Evolutionary conservation across 805 yeast genomes (phyloP), one percentile per base, ranked within the genome.

Genomic region (Saccharomycopsis javanensis): DNA sequence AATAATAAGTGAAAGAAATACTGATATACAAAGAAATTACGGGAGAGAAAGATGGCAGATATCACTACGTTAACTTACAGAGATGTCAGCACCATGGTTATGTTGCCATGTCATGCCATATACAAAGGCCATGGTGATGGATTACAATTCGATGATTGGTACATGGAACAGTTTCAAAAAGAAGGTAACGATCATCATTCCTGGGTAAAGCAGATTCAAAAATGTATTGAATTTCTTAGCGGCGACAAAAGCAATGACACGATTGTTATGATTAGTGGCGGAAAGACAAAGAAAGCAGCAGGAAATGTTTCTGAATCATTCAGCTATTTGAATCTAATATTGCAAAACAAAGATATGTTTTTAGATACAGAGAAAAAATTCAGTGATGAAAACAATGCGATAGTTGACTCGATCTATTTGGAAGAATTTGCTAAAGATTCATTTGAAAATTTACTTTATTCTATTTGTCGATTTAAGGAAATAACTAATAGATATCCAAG

Each of bases 371-470:
- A n/a, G n/a, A n/a, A n/a, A 20, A n/a, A 46, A 48, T 4, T 35
- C n/a, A 20, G 28, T 7, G 20, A 51, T 18, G 38, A 61, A 57
- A 25, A 30, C 18, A 38, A 27, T 4, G 23, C 18, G 5, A 51
- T 65, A 11, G 20, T 63, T 18, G 55, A 63, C 10, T 53, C 72
- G 51, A 68, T 84, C 0, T 60, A 72, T 5, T 69, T 82, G 1
- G 96, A 88, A 64, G 91, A 85, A 62, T 84, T 68, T 66, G 89
- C 96, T 0, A 70, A 88, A 42, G 96, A 88, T 67, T 86, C 94
- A 1, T 84, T 84, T 65, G 95, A 88, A 65, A 88, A 88, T 67
- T 78, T 87, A 5, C 59, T 86, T 2, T 86, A 80, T 67, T 80
- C 85, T 61, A 62, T 85, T 1, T 72, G 78, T 35, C 70, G 81